Evolutionary conservation across 176 grass and related monocot species (phyloP).

Genomic region (Lolium rigidum): DNA sequence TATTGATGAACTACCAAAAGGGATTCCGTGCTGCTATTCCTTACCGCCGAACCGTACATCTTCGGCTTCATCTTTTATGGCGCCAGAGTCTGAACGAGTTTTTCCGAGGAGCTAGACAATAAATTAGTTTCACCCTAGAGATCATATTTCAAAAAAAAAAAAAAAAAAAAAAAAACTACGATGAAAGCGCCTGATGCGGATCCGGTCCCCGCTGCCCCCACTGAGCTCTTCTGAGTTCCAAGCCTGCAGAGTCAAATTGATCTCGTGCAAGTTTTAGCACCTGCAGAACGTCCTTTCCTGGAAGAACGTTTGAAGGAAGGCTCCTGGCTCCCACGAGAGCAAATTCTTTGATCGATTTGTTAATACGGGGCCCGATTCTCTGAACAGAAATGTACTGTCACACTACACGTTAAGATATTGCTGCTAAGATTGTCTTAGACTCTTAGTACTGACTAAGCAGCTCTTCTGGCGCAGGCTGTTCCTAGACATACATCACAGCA

Average conservation of each 20-base stretch:
- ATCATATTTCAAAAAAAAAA: no score
- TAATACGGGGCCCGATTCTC: neutral
- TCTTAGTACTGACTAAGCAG: neutral
- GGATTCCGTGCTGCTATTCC: no score
- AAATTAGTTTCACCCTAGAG: no score
- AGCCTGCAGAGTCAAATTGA: neutral
- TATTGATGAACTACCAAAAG: no score
- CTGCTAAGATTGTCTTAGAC: no score
- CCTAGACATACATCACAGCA: neutral
- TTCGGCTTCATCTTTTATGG: no score
- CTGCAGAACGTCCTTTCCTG: neutral
- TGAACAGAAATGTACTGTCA: neutral
- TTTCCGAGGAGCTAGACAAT: no score
- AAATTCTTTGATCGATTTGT: neutral
- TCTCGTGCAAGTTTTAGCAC: neutral
- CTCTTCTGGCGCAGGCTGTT: neutral
- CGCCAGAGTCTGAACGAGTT: no score
- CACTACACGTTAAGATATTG: neutral
- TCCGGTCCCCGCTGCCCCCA: constrained; percentile 33
- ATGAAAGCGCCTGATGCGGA: constrained; percentile 26
- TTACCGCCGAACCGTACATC: no score
- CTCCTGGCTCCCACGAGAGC: neutral
- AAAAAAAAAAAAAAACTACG: no score
- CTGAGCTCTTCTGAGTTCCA: neutral
- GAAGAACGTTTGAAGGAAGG: no score